phyloP scores from a whole-genome alignment of 2,329 filamentous ascomycete genomes.

The Aspergillus udagawae region DNA sequence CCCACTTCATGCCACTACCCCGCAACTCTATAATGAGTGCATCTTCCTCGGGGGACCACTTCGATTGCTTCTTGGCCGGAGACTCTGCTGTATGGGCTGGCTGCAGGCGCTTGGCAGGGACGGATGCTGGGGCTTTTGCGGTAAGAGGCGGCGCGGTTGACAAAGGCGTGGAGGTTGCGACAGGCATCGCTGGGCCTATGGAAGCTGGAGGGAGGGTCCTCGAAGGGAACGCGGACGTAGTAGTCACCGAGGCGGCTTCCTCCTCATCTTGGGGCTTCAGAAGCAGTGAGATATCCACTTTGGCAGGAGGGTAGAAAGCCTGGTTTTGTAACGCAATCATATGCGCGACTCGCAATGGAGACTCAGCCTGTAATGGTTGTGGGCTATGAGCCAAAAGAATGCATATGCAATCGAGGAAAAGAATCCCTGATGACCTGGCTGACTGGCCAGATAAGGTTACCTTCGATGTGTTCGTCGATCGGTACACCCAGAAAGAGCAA shows the following conservation, averaged over 20 bases:
- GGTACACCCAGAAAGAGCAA: not conserved
- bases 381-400: conserved; percentile 1
- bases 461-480: not conserved
- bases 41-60: conserved; percentile 93
- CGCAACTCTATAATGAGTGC: conserved; percentile 88
- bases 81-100: conserved; percentile 51
- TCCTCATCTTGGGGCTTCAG: conserved; percentile 60
- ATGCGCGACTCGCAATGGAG: conserved; percentile 32
- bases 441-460: not conserved
- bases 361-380: conserved; percentile 4
- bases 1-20: conserved; percentile 94
- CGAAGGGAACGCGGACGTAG: conserved; percentile 30
- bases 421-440: not conserved
- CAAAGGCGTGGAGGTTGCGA: conserved; percentile 22
- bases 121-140: conserved; percentile 26
- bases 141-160: conserved; percentile 26
- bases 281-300: conserved; percentile 92
- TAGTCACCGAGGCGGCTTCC: conserved; percentile 27
- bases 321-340: conserved; percentile 42
- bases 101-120: conserved; percentile 40
- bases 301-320: conserved; percentile 51
- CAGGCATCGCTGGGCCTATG: conserved; percentile 24
- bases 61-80: conserved; percentile 89
- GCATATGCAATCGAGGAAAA: not conserved
- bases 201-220: conserved; percentile 25